Conservation (phyloP, 2,329 filamentous ascomycete species). For the Didymella pomorum region DNA sequence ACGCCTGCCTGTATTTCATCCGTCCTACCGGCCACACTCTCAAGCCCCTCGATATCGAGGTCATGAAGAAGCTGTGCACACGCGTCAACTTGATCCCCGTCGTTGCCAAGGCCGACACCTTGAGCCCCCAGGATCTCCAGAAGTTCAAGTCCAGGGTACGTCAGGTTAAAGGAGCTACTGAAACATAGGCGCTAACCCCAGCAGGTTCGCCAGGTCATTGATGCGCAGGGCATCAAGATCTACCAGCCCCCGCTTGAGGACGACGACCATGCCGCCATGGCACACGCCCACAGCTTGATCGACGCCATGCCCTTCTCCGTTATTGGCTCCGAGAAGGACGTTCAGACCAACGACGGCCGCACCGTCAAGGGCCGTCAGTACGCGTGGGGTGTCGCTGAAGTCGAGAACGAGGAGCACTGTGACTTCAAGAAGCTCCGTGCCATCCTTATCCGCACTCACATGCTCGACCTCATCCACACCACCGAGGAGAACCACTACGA, state of each 20-base stretch:
- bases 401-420: constrained; percentile 99
- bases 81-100: constrained; percentile 98
- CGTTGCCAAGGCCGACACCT: constrained; percentile 96
- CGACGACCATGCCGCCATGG: constrained; percentile 94
- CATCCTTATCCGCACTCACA: constrained; percentile 98
- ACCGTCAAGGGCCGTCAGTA: constrained; percentile 99
- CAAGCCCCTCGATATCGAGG: constrained; percentile 98
- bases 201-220: constrained; percentile 92
- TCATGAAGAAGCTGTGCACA: constrained; percentile 99
- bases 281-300: constrained; percentile 94
- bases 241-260: constrained; percentile 98
- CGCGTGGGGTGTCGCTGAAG: constrained; percentile 98
- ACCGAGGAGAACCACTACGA: constrained; percentile 99
- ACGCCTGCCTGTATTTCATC: constrained; percentile 99
- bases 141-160: constrained; percentile 95
- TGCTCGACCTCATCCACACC: constrained; percentile 99
- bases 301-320: constrained; percentile 98
- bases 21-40: constrained; percentile 97
- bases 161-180: constrained; percentile 24
- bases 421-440: constrained; percentile 99
- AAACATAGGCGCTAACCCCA: constrained; percentile 23
- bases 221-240: constrained; percentile 99
- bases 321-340: constrained; percentile 98
- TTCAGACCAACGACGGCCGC: constrained; percentile 93
- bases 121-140: constrained; percentile 89